Base-by-base conservation (phyloP, 495 filamentous ascomycete species). In the Hypoxylon rickii region DNA sequence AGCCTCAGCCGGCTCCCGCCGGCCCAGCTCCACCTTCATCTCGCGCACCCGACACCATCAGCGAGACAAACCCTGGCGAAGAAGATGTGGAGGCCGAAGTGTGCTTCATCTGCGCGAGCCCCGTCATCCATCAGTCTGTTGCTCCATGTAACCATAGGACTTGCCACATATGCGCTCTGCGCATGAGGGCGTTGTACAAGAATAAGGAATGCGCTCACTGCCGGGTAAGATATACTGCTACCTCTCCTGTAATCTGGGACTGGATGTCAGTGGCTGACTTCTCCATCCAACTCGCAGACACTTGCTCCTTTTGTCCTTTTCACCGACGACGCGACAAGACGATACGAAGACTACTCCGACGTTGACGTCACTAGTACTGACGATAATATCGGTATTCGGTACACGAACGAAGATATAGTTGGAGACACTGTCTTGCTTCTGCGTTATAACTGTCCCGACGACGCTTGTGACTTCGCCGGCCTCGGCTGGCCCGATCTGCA, bases 101-200 rank as follows among this genome's bases (percentile, higher is more conserved):
- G 48, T 99, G 94, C 79, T 97, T 97, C 72, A 97, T 99, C 55
- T 99, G 94, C 70, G 92, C 95, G 18, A 93, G 89, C 33, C 82
- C 83, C 1, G 86, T 97, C 43, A 82, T 84, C 40, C 91, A 96
- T 75, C 86, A 86, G 45, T 86, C 90, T 2, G 81, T 97, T 39
- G 84, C 92, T 13, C 94, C 94, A 11, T 98, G 94, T 71, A 96
- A 94, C 68, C 95, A 98, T 73, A 80, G 86, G 15, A 96, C 91
- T 7, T 98, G 94, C 69, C 94, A 97, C 73, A 95, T 97, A 46
- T 98, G 94, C 68, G 85, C 92, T 2, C 72, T 99, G 59, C 80
- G 95, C 40, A 76, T 96, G 75, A 82, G 94, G 43, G 94, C 92
- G 0, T 73, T 99, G 36, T 99, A 97, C 70, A 97, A 97, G 78